These are phyloP conservation scores for Neurospora hispaniola DNA, from an alignment of 495 filamentous ascomycete species.

Conservation along the genomic window DNA sequence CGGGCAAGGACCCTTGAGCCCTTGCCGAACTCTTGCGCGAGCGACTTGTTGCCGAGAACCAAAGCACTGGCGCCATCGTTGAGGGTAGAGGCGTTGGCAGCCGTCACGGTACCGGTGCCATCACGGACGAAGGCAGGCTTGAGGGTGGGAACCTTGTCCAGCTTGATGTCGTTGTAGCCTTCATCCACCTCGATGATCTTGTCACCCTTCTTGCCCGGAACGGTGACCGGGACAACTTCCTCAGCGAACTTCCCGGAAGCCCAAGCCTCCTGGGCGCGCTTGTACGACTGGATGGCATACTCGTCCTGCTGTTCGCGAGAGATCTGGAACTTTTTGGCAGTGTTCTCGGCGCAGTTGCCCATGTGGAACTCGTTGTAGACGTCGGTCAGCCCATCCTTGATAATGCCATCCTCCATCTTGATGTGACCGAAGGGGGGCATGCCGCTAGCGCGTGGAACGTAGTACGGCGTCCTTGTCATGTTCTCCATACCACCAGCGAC, in stretches of 20 bases:
- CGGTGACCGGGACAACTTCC: constrained; percentile 77
- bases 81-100: constrained; percentile 83
- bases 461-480: constrained; percentile 91
- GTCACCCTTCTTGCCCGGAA: constrained; percentile 75
- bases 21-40: constrained; percentile 64
- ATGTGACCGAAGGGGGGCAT: constrained; percentile 77
- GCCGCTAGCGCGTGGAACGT: constrained; percentile 64
- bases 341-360: constrained; percentile 95
- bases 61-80: constrained; percentile 93
- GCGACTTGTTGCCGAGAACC: constrained; percentile 64
- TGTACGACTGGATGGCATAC: constrained; percentile 80
- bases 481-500: constrained; percentile 96
- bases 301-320: constrained; percentile 77
- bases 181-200: constrained; percentile 72
- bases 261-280: constrained; percentile 88
- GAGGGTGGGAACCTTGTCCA: constrained; percentile 72
- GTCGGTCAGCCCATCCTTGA: constrained; percentile 94
- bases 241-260: constrained; percentile 65
- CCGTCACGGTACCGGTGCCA: constrained; percentile 82
- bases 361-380: constrained; percentile 96
- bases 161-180: constrained; percentile 72
- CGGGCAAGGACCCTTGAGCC: constrained; percentile 69
- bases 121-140: constrained; percentile 85
- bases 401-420: constrained; percentile 78
- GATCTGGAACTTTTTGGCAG: constrained; percentile 76